Base-by-base conservation (phyloP, 768 basidiomycete species). In the Xerocomellus intermedius region DNA sequence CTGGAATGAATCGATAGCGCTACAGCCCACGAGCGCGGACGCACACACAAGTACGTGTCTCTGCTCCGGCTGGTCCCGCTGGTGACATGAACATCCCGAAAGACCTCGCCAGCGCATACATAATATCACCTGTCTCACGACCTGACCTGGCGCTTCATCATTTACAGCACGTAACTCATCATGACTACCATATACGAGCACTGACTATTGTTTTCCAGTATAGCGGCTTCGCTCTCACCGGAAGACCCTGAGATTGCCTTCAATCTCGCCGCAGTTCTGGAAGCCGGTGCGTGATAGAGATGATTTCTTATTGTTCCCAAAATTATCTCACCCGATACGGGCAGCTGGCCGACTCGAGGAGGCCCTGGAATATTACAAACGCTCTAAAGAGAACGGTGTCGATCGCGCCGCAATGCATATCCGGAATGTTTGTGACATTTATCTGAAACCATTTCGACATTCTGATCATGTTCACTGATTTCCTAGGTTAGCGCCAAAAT, bases 181-280 rank as follows among this genome's bases (percentile, higher is more conserved):
- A 65, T 57, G 46, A 57, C 55, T 63, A 61, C 66, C 66, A 62
- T 64, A 66, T 70, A 61, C 42, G 64, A 60, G 48, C 58, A 59
- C 66, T 73, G 52, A 72, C 56, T 65, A 67, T 69, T 66, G 67
- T 64, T 58, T 66, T 67, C 56, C 73, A 94, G 92, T 62, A 85
- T 89, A 68, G 92, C 92, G 46, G 79, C 84, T 42, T 84, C 85
- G n/a, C 80, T 94, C 62, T 81, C 86, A 55, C 92, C 92, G 43
- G 88, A 91, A 70, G 92, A 94, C 77, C 86, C 89, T 69, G 92
- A 94, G 70, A 91, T 94, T 65, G 86, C 89, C 16, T 94, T 93
- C 79, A 94, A 94, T 75, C 82, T 92, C 55, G 92, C 89, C 48
- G 92, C 91, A 42, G 90, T 94, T 63, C 79, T 94, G 56, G 92